Evolutionary conservation across 139 green algal species (phyloP), one percentile per base, ranked within the genome.

Genomic region (Chlorella sp.): DNA sequence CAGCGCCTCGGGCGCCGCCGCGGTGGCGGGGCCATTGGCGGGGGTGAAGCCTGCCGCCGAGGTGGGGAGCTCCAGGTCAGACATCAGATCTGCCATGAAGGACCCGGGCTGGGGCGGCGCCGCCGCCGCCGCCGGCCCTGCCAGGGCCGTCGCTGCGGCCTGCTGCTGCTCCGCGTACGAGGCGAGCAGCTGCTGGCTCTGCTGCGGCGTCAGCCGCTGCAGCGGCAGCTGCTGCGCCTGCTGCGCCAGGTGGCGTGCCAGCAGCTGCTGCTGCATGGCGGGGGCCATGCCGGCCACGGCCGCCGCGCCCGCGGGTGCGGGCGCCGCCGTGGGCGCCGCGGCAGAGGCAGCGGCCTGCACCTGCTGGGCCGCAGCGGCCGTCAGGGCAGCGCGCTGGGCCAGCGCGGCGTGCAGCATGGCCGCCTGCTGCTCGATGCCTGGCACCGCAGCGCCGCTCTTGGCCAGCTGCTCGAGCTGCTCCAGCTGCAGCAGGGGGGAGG

Each of bases 181-280:
- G 6, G 71, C 31, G 19, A 64, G 56, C 71, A 77, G 29, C 71
- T 69, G 56, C 41, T 69, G 71, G 56, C 61, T 77, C 41, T 81
- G 67, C 73, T 84, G 79, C 23, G 62, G 73, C 27, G 73, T 79
- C 35, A 84, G 74, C 27, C 79, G 73, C 35, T 80, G 78, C 40
- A 84, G 61, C 14, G 79, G 79, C 73, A 84, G 67, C 40, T 71
- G 71, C 63, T 58, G 46, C 31, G 68, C 43, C 36, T 62, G 62
- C 73, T 79, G 73, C 36, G 61, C 48, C 15, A 79, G 73, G 38
- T 73, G 73, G 2, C 73, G 61, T 8, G 73, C 73, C 61, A 79
- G 35, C 73, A 79, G 73, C 73, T 77, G 43, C 75, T 70, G 76
- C 76, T 77, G 68, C 71, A 64, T 48, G 51, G 68, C 45, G 0